Conservation (phyloP, 768 basidiomycete genomes). For the Grammothele lineata region DNA sequence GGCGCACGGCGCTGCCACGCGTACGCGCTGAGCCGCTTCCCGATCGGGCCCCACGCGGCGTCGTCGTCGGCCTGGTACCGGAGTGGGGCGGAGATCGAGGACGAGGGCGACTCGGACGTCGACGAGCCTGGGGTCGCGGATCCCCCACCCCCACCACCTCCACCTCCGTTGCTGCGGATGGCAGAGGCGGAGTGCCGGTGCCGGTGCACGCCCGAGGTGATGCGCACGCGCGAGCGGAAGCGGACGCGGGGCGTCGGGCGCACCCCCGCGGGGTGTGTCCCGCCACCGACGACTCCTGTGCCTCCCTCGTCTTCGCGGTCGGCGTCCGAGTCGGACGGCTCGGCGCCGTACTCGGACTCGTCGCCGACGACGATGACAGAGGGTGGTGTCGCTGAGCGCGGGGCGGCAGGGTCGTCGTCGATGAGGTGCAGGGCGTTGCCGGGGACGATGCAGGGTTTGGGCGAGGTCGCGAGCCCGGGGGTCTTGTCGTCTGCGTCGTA, state of each 20-base stretch:
- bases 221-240: slow-evolving; percentile 74
- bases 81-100: slow-evolving; percentile 79
- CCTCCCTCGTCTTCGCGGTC: slow-evolving; percentile 2
- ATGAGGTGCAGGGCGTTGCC: slow-evolving; percentile 32
- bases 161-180: too few species aligned
- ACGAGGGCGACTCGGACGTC: slow-evolving; percentile 62
- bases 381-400: slow-evolving; percentile 22
- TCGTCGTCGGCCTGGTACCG: slow-evolving; percentile 49
- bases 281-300: too few species aligned
- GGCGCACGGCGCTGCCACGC: slow-evolving; percentile 14
- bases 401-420: slow-evolving; percentile 26
- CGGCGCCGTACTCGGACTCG: slow-evolving; percentile 5
- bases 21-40: slow-evolving; percentile 44
- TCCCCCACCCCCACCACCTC: too few species aligned
- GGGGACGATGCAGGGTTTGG: slow-evolving; percentile 29
- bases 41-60: slow-evolving; percentile 56
- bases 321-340: slow-evolving; percentile 3
- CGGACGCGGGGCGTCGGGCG: slow-evolving; percentile 40
- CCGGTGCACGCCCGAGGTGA: slow-evolving; percentile 62
- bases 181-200: slow-evolving; percentile 27
- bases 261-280: slow-evolving; percentile 9
- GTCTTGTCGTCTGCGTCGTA: slow-evolving; percentile 20
- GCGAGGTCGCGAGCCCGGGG: slow-evolving; percentile 22
- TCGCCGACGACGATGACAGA: slow-evolving; percentile 20
- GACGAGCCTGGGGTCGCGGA: slow-evolving; percentile 42